Evolutionary conservation across 352 stramenopile species (phyloP).

Genomic region (Phytophthora nicotianae): DNA sequence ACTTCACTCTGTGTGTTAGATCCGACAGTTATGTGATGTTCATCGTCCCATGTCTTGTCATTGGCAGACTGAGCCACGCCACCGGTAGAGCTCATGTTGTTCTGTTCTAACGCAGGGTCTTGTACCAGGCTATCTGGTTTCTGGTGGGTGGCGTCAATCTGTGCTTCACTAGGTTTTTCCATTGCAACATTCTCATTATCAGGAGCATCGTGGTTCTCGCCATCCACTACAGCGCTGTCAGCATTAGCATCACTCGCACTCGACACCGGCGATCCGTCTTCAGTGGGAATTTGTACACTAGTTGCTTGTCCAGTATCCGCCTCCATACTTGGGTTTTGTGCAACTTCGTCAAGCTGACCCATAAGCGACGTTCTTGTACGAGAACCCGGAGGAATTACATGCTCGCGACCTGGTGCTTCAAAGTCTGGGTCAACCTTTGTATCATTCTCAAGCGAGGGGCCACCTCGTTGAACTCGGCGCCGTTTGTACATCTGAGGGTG

Average conservation of each 20-base stretch:
- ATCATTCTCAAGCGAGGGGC: slow-evolving; percentile 10
- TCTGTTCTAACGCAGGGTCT: slow-evolving; percentile 5
- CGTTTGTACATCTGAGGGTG: slow-evolving; percentile 35
- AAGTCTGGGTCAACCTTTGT: slow-evolving; percentile 9
- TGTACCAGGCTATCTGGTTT: background rate
- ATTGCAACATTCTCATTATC: background rate
- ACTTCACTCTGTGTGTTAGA: slow-evolving; percentile 13
- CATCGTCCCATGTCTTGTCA: background rate
- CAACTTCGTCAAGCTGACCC: slow-evolving; percentile 25
- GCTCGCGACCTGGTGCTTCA: slow-evolving; percentile 6
- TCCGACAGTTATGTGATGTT: slow-evolving; percentile 1
- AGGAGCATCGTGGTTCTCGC: background rate
- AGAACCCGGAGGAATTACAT: slow-evolving; percentile 8
- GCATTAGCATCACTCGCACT: slow-evolving; percentile 14
- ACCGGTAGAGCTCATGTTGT: background rate
- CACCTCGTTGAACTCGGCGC: slow-evolving; percentile 22
- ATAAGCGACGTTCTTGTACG: slow-evolving; percentile 3
- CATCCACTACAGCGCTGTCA: slow-evolving; percentile 6
- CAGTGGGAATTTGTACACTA: slow-evolving; percentile 9
- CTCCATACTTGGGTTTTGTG: slow-evolving; percentile 1
- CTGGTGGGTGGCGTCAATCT: background rate
- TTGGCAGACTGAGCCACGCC: background rate
- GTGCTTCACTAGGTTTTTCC: slow-evolving; percentile 1
- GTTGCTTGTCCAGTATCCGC: slow-evolving; percentile 8
- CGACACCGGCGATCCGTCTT: slow-evolving; percentile 10